These are phyloP conservation scores for Pterula multifida DNA, from an alignment of 1,284 basidiomycete species.

Conservation along the genomic window DNA sequence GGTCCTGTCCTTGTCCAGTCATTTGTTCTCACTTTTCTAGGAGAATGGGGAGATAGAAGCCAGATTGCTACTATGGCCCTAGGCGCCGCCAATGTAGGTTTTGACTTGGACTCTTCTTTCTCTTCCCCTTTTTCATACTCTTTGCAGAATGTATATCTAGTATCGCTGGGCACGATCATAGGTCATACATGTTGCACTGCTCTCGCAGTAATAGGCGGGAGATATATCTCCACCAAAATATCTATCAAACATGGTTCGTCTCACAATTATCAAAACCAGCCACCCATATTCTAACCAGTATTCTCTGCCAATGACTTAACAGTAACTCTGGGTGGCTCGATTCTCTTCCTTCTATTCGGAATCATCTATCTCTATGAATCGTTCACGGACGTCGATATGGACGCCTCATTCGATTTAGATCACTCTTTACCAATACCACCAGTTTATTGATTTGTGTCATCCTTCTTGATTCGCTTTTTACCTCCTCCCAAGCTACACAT, in stretches of 20 bases:
- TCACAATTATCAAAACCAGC: constrained; percentile 3
- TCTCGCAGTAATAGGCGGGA: constrained; percentile 82
- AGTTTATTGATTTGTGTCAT: background rate
- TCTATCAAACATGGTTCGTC: constrained; percentile 88
- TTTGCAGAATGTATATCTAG: constrained; percentile 53
- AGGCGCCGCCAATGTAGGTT: constrained; percentile 82
- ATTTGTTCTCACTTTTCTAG: constrained; percentile 91
- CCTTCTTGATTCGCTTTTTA: background rate
- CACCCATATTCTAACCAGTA: constrained; percentile 5
- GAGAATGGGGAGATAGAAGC: constrained; percentile 96
- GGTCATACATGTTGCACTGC: constrained; percentile 87
- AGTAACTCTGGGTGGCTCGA: constrained; percentile 81
- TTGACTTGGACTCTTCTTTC: constrained; percentile 3
- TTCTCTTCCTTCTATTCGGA: constrained; percentile 78
- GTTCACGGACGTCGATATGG: constrained; percentile 17
- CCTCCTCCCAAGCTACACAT: background rate
- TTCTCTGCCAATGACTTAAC: constrained; percentile 9
- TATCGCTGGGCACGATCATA: constrained; percentile 81
- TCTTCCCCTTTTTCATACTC: background rate
- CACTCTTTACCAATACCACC: background rate
- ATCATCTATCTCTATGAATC: constrained; percentile 68
- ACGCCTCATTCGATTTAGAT: background rate
- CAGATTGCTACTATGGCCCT: constrained; percentile 97
- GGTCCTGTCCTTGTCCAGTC: constrained; percentile 94
- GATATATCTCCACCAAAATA: constrained; percentile 87